Percentiles rank a stretch among this genome's conserved stretches.
These are phyloP conservation scores for Cyclotella sp. DNA, from an alignment of 108 stramenopile species.

Conservation along the genomic window DNA sequence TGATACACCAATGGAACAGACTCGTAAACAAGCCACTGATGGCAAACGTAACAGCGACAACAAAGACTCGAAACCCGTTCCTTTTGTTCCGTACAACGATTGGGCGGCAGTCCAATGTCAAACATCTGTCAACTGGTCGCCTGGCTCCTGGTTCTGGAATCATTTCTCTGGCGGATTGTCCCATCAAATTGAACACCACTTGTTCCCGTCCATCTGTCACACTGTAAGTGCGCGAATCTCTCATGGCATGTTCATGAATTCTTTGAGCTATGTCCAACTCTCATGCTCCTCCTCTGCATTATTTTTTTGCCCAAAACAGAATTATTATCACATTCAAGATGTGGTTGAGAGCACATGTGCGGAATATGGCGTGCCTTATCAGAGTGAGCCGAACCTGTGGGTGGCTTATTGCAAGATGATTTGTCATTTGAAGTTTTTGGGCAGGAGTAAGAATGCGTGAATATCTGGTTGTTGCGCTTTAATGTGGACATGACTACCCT, in stretches of 20 bases:
- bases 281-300: too few relatives aligned
- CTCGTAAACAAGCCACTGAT: conserved; percentile 47
- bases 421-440: conserved; percentile 56
- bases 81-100: conserved; percentile 63
- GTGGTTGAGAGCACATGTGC: conserved; percentile 61
- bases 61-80: conserved; percentile 15
- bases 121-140: conserved; percentile 77
- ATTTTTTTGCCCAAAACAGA: neutral
- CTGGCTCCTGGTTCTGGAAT: conserved; percentile 68
- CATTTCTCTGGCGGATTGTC: conserved; percentile 86
- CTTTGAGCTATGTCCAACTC: neutral
- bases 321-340: conserved; percentile 63
- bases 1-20: conserved; percentile 62
- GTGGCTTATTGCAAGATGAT: conserved; percentile 65
- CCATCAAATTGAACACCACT: conserved; percentile 92
- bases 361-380: conserved; percentile 70
- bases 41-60: conserved; percentile 21
- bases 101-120: conserved; percentile 86
- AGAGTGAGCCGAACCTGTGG: conserved; percentile 47
- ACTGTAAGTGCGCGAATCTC: conserved; percentile 10
- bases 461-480: too few relatives aligned
- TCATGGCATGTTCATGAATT: neutral
- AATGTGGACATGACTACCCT: too few relatives aligned
- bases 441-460: conserved; percentile 37
- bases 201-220: conserved; percentile 87